Conservation (phyloP, 2,329 filamentous ascomycete species). For the Magnaporthiopsis incrustans region DNA sequence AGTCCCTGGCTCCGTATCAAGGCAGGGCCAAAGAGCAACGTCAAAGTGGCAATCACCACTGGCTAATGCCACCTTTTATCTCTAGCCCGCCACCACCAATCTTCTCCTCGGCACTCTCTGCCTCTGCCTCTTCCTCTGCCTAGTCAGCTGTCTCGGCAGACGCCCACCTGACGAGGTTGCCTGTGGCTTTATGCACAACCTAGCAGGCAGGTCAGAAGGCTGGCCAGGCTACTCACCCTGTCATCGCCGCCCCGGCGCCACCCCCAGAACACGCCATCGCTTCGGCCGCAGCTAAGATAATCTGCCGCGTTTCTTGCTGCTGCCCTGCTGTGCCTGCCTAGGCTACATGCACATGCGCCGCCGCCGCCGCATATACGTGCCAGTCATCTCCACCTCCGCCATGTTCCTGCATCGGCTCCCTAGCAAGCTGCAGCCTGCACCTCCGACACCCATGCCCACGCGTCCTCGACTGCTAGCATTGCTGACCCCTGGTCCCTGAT, state of each 20-base stretch:
- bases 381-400: too few relatives aligned
- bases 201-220: too few relatives aligned
- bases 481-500: conserved; percentile 14
- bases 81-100: conserved; percentile 17
- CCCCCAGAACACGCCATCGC: too few relatives aligned
- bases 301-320: too few relatives aligned
- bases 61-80: conserved; percentile 19
- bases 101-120: conserved; percentile 7
- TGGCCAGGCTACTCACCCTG: too few relatives aligned
- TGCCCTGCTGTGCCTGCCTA: too few relatives aligned
- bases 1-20: too few relatives aligned
- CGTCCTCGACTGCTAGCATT: neutral
- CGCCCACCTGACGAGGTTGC: conserved; percentile 18
- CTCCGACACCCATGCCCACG: neutral
- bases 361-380: too few relatives aligned
- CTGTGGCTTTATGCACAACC: conserved; percentile 10
- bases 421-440: neutral
- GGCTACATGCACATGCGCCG: too few relatives aligned
- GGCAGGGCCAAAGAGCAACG: neutral
- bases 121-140: conserved; percentile 7
- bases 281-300: too few relatives aligned
- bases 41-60: conserved; percentile 18
- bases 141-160: conserved; percentile 23
- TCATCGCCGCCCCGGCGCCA: too few relatives aligned
- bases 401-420: too few relatives aligned